phyloP scores from a whole-genome alignment of 2,329 filamentous ascomycete species.

The Ophiostoma perfectum region DNA sequence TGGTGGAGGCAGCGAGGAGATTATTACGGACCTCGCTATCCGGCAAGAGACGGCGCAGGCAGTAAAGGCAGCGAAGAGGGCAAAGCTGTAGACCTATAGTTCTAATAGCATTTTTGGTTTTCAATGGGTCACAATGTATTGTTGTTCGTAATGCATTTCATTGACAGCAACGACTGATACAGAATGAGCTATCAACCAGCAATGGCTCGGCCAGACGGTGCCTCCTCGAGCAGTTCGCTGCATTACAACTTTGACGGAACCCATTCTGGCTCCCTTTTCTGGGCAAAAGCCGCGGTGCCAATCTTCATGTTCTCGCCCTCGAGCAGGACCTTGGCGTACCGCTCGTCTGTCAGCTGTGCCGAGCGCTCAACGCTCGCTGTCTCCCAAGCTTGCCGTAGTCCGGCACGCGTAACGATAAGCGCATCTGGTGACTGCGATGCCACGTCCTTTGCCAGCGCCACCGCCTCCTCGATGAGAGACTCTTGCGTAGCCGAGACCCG shows the following conservation, averaged over 20 bases:
- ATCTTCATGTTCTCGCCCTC: conserved; percentile 30
- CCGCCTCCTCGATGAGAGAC: conserved; percentile 36
- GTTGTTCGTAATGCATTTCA: too few relatives aligned
- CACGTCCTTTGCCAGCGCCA: conserved; percentile 57
- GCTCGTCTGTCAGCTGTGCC: conserved; percentile 26
- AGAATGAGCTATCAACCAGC: too few relatives aligned
- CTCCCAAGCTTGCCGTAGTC: conserved; percentile 68
- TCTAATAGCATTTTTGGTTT: neutral
- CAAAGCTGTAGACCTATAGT: conserved; percentile 19
- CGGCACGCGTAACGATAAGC: conserved; percentile 66
- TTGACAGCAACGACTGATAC: too few relatives aligned
- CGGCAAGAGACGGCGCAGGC: conserved; percentile 39
- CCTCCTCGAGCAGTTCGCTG: too few relatives aligned
- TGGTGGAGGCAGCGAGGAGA: conserved; percentile 52
- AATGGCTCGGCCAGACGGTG: too few relatives aligned
- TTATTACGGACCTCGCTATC: conserved; percentile 48
- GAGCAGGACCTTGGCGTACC: conserved; percentile 28
- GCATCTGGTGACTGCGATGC: conserved; percentile 66
- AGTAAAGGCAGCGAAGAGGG: conserved; percentile 23
- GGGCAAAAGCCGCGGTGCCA: conserved; percentile 30
- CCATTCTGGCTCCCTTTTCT: conserved; percentile 29
- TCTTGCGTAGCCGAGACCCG: conserved; percentile 46
- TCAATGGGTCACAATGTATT: too few relatives aligned
- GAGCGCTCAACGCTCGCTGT: conserved; percentile 33
- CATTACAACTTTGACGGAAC: conserved; percentile 29